Percentiles rank a stretch among this genome's conserved stretches.
Evolutionary conservation across 768 basidiomycete genomes (phyloP).

Genomic region (Psilocybe subaeruginosa): DNA sequence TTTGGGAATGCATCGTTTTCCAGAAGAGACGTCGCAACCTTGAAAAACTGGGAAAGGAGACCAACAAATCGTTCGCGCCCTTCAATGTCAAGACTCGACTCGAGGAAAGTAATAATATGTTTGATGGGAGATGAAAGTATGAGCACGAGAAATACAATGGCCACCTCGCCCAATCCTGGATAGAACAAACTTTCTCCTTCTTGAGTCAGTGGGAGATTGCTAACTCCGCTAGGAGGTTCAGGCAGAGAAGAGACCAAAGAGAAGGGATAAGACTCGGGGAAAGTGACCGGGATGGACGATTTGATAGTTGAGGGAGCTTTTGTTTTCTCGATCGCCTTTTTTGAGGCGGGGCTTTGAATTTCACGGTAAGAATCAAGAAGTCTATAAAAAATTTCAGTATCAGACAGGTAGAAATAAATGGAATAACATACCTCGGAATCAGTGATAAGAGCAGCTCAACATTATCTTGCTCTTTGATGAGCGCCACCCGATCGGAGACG

Average conservation of each 20-base stretch:
- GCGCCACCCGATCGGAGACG: constrained; percentile 58
- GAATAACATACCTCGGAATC: constrained; percentile 68
- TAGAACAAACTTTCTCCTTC: constrained; percentile 63
- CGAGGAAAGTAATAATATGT: constrained; percentile 77
- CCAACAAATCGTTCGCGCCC: constrained; percentile 77
- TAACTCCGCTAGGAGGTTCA: constrained; percentile 47
- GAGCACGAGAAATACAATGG: constrained; percentile 82
- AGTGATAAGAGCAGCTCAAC: constrained; percentile 84
- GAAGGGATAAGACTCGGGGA: constrained; percentile 95
- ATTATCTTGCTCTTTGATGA: constrained; percentile 88
- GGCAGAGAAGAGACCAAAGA: constrained; percentile 74
- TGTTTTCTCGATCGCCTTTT: constrained; percentile 69
- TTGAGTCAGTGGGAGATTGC: constrained; percentile 39
- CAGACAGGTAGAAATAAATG: not conserved
- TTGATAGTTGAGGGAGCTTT: constrained; percentile 62
- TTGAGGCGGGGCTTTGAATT: constrained; percentile 68
- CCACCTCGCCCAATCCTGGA: constrained; percentile 82
- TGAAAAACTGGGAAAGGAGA: constrained; percentile 80
- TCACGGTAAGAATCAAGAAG: constrained; percentile 89
- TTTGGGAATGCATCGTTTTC: constrained; percentile 87
- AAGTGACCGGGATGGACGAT: constrained; percentile 71
- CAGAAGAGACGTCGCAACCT: constrained; percentile 78
- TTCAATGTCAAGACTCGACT: constrained; percentile 85
- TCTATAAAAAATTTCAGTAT: constrained; percentile 37
- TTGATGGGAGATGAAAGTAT: constrained; percentile 79